Base-by-base conservation (phyloP, 805 yeast genomes). In the Teunomyces gatunensis region DNA sequence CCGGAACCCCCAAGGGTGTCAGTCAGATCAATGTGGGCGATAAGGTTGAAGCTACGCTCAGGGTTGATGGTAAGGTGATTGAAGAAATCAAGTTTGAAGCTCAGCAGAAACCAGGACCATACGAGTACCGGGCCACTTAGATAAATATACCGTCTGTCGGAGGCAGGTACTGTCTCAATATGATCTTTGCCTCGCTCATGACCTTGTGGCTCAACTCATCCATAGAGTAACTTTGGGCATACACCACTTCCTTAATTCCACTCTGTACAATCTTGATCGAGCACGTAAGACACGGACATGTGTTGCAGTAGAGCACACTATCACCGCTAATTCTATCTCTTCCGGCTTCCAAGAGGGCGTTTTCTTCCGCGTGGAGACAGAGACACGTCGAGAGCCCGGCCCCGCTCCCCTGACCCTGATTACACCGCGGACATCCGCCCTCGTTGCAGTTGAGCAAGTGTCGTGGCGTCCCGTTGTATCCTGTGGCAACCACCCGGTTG, bases 1-100 rank as follows among this genome's bases (percentile, higher is more conserved):
- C 99, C 1, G 99, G 99, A 13, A 94, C 99, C 1, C 99, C 99
- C 40, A 89, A 90, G 65, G 99, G 99, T 13, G 99, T 94, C n/a
- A 97, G 98, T 6, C 71, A 78, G 21, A 69, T 91, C 29, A 65
- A 65, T 5, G 87, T 96, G 0, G 98, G 97, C 7, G 98, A 94
- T 62, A 60, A 64, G 21, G 72, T 94, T 23, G 74, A 75, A 40
- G 96, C 95, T 5, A 77, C 79, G 53, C 66, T 89, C 52, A 67
- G 64, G 25, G 78, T 75, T 28, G 78, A 78, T 29, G 92, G 83
- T 9, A 60, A 79, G 48, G 73, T 74, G 7, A 61, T 92, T 23
- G 80, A 75, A 28, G 80, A 76, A 32, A 68, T 86, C 46, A 74
- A 75, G 13, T 66, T 83, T 27, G 74, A 69, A 30, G 87, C 85